Conservation (phyloP, 139 green algal species). For the Trebouxia sp. region DNA sequence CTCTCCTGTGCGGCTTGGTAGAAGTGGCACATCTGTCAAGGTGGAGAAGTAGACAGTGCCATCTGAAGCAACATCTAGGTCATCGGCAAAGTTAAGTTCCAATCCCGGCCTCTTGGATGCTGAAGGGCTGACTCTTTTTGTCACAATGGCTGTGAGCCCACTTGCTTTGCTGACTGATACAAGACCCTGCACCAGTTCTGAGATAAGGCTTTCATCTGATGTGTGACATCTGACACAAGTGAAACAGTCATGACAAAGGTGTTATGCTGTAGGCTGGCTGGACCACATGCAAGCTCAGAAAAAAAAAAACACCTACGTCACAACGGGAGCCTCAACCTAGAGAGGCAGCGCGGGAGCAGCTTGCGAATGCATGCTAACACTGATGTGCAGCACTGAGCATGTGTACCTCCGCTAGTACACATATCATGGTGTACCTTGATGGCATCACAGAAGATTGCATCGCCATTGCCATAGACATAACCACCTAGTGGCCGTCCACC, state of each 20-base stretch:
- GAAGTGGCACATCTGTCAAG: background rate
- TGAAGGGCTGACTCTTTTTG: background rate
- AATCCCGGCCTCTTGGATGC: background rate
- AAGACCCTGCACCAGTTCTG: conserved; percentile 20
- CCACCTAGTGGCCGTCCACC: conserved; percentile 3
- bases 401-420: no score
- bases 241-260: no score
- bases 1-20: background rate
- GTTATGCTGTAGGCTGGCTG: no score
- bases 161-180: background rate
- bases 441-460: background rate
- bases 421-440: background rate
- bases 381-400: no score
- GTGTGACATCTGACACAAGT: no score
- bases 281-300: no score
- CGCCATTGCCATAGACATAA: background rate
- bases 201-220: no score
- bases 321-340: no score
- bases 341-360: no score
- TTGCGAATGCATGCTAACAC: no score
- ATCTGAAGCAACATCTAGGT: conserved; percentile 21
- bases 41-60: conserved; percentile 21
- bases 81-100: conserved; percentile 21
- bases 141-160: background rate
- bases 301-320: no score